These are phyloP conservation scores for Gautieria morchelliformis DNA, from an alignment of 768 basidiomycete species.

Conservation along the genomic window DNA sequence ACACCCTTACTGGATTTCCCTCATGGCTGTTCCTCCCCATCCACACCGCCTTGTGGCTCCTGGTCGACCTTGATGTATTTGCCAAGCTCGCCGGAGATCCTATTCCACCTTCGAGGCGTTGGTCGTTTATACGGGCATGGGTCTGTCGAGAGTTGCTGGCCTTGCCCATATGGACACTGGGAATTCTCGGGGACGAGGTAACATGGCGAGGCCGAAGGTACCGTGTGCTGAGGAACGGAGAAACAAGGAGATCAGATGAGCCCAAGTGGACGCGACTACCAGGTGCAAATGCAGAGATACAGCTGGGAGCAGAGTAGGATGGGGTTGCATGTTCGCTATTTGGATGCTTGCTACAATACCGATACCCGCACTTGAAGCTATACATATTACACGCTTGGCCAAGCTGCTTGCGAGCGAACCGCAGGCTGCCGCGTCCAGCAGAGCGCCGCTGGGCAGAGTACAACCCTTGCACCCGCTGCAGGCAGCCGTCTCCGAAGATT, in stretches of 20 bases:
- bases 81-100: conserved; percentile 63
- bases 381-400: too few species aligned
- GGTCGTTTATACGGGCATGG: conserved; percentile 73
- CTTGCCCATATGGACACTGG: conserved; percentile 80
- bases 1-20: conserved; percentile 41
- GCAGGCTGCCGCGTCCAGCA: too few species aligned
- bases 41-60: conserved; percentile 64
- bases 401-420: too few species aligned
- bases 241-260: conserved; percentile 30
- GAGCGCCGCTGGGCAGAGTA: too few species aligned
- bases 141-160: conserved; percentile 68
- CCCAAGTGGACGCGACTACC: neutral
- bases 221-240: conserved; percentile 63
- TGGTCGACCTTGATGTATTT: conserved; percentile 77
- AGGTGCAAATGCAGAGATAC: neutral
- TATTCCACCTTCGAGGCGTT: conserved; percentile 36
- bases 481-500: too few species aligned
- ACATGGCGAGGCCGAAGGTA: conserved; percentile 83
- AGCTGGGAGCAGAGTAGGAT: too few species aligned
- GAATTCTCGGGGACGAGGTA: conserved; percentile 73
- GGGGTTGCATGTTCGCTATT: too few species aligned
- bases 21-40: conserved; percentile 43
- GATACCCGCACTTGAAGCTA: too few species aligned
- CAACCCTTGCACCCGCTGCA: too few species aligned
- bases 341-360: too few species aligned